Evolutionary conservation across 2,329 filamentous ascomycete genomes (phyloP), one percentile per base, ranked within the genome.

Genomic region (Claviceps sp.): DNA sequence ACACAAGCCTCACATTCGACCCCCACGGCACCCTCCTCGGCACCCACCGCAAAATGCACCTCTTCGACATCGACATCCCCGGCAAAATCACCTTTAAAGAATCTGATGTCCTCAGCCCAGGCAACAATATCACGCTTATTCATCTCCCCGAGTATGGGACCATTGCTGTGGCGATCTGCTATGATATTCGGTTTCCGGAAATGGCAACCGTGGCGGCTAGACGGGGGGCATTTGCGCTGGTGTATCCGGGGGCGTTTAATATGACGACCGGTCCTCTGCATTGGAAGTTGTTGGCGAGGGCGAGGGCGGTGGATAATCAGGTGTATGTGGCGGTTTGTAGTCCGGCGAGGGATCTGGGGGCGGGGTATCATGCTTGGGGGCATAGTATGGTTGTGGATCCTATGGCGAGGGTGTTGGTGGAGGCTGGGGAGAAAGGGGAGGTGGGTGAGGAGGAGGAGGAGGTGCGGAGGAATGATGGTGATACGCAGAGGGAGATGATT

Each of bases 201-300:
- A 75, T 95, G 11, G 93, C 89, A 3, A 93, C 81, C 65, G 84
- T 97, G 52, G 91, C 91, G 0, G 88, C 91, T 20, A 78, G 93
- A 37, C 82, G 82, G 58, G 89, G 85, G n/a, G 85, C 82, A 53
- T 98, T 98, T 67, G 76, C 88, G 46, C 79, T 97, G 51, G 66
- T 97, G 18, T 97, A 96, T 68, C 93, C 93, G 0, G 93, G 89
- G n/a, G 93, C 93, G 1, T 98, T 98, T 76, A 98, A 97, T 69
- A 75, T 86, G 55, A 95, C 89, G 0, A 98, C 93, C 0, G 93
- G 93, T 0, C 84, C 86, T 5, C 69, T 97, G 66, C 93, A 98
- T 69, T 98, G 93, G 93, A 78, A 82, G 53, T 71, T 98, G 58
- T 79, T 86, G 61, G 91, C 84, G 1, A 79, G 87, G 58, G 89